These are phyloP conservation scores for Dorcoceras hygrometricum DNA, from an alignment of 257 asterid genomes.

Conservation along the genomic window DNA sequence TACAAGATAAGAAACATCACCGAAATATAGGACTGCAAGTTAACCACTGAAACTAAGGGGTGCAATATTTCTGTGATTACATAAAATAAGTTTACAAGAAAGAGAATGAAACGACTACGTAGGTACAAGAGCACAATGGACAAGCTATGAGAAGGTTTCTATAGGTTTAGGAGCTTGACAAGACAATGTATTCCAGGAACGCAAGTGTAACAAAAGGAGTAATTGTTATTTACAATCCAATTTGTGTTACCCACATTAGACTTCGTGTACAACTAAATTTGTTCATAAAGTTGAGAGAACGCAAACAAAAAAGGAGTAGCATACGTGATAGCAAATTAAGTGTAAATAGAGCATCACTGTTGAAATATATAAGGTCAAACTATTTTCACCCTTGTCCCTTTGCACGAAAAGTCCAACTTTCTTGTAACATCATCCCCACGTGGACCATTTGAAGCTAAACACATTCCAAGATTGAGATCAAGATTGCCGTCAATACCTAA, in stretches of 20 bases:
- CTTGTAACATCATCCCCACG: conserved; percentile 29
- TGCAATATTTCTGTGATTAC: no score
- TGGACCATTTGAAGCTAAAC: conserved; percentile 50
- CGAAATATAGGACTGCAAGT: no score
- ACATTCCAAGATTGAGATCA: conserved; percentile 86
- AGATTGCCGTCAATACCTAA: conserved; percentile 57
- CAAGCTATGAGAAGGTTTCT: background rate
- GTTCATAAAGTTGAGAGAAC: background rate
- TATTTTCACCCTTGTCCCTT: background rate
- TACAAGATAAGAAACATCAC: no score
- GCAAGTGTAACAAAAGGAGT: background rate
- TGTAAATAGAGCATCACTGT: background rate
- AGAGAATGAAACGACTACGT: no score
- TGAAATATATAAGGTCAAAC: background rate
- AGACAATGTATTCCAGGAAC: background rate
- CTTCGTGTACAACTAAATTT: no score
- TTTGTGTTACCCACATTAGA: no score
- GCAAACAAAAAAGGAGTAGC: no score
- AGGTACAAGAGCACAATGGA: background rate
- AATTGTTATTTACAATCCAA: no score
- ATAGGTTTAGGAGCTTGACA: background rate
- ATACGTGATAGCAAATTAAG: no score
- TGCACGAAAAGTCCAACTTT: conserved; percentile 32
- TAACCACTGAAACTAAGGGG: no score
- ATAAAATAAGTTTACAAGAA: no score